Base-by-base conservation (phyloP, 1,284 basidiomycete species). In the Sporisorium graminicola region DNA sequence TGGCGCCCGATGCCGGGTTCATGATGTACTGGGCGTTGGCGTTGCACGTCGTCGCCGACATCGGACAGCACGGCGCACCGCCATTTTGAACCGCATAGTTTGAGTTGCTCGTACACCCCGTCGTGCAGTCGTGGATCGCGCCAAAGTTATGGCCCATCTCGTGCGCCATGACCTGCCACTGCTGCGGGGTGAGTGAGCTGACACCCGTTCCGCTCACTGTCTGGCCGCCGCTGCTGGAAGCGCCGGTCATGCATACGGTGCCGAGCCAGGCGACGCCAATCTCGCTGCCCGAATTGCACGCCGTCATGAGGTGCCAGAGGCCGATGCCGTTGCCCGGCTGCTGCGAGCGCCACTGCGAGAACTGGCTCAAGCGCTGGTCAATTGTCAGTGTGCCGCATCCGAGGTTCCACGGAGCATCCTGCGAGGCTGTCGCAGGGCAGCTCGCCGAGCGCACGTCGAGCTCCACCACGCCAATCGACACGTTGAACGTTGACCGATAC, bases 101-200 rank as follows among this genome's bases (percentile, higher is more conserved):
- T 3, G 87, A 85, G 43, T 87, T 84, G 10, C 87, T 79, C 40
- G 88, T 89, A 83, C 93, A 94, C 2, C 91, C 91, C 54, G 87
- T 85, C 18, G 90, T 86, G 84, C 86, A 87, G 64, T 89, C 89
- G 82, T 89, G 88, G 33, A 95, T 94, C n/a, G 93, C 93, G 59
- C 93, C 93, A 87, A 95, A 94, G 82, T 94, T 94, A 85, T 94
- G 92, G 3, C 92, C 82, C 69, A 93, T 93, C 86, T 96, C 94
- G 86, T 96, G 94, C 20, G 93, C 90, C 42, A 95, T 89, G 79
- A 93, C 90, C 86, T 93, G 92, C 91, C 76, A 93, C 89, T 89
- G 88, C 47, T 86, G 88, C 37, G 83, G 80, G 5, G 87, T 87
- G 26, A 91, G 88, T 5, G 93, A 93, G 9, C 93, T 93, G 10